Evolutionary conservation across 2,329 filamentous ascomycete species (phyloP), one percentile per base, ranked within the genome.

Genomic region (Cytospora chrysosperma): DNA sequence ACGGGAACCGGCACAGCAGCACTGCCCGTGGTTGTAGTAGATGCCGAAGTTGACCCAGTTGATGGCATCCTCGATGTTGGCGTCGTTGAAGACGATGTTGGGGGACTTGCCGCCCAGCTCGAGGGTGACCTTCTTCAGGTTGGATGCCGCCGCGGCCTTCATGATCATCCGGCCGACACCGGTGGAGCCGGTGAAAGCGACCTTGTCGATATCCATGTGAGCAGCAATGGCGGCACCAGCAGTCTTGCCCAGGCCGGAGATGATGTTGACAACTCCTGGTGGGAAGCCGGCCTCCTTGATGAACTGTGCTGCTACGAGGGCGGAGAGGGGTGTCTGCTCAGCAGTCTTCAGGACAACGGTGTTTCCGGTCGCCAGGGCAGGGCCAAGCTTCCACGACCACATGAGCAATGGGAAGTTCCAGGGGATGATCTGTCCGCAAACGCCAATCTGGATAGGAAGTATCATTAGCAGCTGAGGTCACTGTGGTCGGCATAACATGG

Each of bases 91-190:
- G 75, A 92, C 85, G 63, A 92, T 91, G 82, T 91, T 92, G 72
- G 89, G 89, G 65, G 86, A 89, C 85, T 92, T 91, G 81, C 91
- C 88, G 67, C 90, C 89, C 53, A 92, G 87, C 79, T 92, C 89
- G 62, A 92, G 85, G 43, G 89, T 92, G 57, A 92, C 88, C 84
- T 91, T 92, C 84, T 92, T 92, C 71, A 92, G 77, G 84, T 92
- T 92, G 75, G 88, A 91, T 67, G 83, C 75, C 68, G 90, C 90
- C 37, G 90, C 89, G 50, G 89, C 85, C 84, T 93, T 92, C 88
- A 93, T 90, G 64, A 92, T 88, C 67, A 85, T 79, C 30, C 84
- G 82, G 2, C 86, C 90, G 0, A 88, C 90, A 0, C 77, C 78
- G 0, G 88, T 90, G 17, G 84, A 88, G 49, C 90, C 90, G 0